Evolutionary conservation across 768 basidiomycete species (phyloP), one percentile per base, ranked within the genome.

Genomic region (Suillus subalutaceus): DNA sequence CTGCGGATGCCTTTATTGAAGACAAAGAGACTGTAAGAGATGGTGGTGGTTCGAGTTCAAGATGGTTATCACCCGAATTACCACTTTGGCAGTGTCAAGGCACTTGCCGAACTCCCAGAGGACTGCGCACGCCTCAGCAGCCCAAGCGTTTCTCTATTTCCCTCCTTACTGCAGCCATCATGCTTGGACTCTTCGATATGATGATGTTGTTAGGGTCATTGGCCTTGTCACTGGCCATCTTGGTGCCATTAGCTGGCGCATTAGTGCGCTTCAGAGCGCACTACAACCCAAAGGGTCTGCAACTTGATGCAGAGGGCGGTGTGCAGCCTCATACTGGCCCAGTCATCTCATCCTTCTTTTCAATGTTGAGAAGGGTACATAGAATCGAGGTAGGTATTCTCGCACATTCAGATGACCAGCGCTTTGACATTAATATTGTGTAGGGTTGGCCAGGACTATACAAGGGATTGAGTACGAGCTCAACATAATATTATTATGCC

Each of bases 221-320:
- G 35, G 77, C 79, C 30, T 53, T 89, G 43, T 87, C 85, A 43
- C 75, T 92, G n/a, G 81, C 79, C 43, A 73, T 90, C 35, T 78
- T 86, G 20, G 85, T 92, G 6, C 86, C 88, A 13, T 77, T 92
- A 15, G 83, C 86, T 9, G 92, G 92, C 5, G 82, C 89, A 15
- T 81, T 93, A 12, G 88, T 94, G 9, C 84, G 92, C 57, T 88
- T 91, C 74, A 84, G 93, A 77, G 91, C 91, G 38, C 93, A 94
- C 73, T 94, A 91, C 80, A 92, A 91, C 72, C 93, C 93, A 3
- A 91, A 90, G 75, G 91, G 90, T 43, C 86, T 95, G 48, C 91
- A 90, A 62, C 83, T 94, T 48, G 93, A 94, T 75, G 79, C 84
- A 38, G 92, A 93, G 72, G 92, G 90, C 40, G 88, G 84, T 57